Conservation (phyloP, 1,139 yeast genomes). For the Schizosaccharomyces versatilis region DNA sequence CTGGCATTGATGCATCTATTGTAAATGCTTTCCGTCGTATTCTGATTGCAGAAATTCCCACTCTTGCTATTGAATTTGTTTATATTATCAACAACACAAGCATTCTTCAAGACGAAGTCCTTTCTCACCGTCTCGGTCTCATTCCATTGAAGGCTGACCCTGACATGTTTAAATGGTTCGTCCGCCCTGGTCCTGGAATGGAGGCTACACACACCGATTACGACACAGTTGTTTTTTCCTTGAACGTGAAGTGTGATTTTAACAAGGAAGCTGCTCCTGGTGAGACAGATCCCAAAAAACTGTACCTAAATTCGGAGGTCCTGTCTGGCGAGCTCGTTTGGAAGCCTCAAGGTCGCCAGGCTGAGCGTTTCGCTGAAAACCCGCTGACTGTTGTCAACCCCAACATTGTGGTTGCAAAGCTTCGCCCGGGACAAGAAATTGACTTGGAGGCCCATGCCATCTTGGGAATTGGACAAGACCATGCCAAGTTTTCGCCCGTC, state of each 20-base stretch:
- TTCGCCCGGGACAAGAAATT: constrained; percentile 93
- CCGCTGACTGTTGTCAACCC: constrained; percentile 38
- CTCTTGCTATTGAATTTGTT: constrained; percentile 82
- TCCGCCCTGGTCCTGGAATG: constrained; percentile 16
- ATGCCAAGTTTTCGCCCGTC: constrained; percentile 93
- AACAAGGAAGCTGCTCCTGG: constrained; percentile 67
- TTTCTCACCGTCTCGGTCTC: constrained; percentile 84
- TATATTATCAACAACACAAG: constrained; percentile 84
- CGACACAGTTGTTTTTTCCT: constrained; percentile 65
- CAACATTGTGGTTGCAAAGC: constrained; percentile 67
- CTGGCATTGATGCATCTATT: constrained; percentile 70
- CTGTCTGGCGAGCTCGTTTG: constrained; percentile 69
- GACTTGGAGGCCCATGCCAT: constrained; percentile 75
- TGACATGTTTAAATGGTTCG: constrained; percentile 48
- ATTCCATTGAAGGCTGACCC: constrained; percentile 83
- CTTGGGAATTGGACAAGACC: constrained; percentile 81
- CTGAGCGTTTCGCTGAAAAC: constrained; percentile 42
- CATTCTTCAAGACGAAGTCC: constrained; percentile 87
- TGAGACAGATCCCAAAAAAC: constrained; percentile 59
- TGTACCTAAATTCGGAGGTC: constrained; percentile 51
- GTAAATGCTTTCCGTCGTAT: constrained; percentile 94
- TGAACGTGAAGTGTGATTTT: constrained; percentile 63
- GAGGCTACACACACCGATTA: constrained; percentile 39
- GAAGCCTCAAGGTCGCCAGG: constrained; percentile 79
- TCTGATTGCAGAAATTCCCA: constrained; percentile 89